These are phyloP conservation scores for Colletotrichum sublineola DNA, from an alignment of 2,329 filamentous ascomycete species.

Conservation along the genomic window DNA sequence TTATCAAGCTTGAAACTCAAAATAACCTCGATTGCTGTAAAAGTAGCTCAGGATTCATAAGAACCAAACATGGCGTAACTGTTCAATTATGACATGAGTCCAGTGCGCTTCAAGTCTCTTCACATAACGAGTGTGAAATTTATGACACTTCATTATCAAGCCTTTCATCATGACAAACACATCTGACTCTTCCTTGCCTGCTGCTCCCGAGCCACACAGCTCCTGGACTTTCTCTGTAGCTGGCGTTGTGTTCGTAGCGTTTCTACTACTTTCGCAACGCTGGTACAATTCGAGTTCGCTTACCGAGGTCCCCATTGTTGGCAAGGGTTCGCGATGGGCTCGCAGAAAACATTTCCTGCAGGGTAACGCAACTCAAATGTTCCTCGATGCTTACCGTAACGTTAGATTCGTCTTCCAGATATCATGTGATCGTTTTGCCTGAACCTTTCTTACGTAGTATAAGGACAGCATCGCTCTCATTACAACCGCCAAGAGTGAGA, in stretches of 20 bases:
- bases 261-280: not conserved
- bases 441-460: not conserved
- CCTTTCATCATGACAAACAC: not conserved
- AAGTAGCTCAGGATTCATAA: no score
- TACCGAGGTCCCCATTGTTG: not conserved
- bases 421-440: not conserved
- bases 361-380: constrained; percentile 17
- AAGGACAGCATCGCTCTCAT: not conserved
- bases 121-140: no score
- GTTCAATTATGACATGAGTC: no score
- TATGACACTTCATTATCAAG: not conserved
- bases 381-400: constrained; percentile 12
- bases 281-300: not conserved
- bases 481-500: not conserved
- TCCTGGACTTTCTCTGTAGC: not conserved
- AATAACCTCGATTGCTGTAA: no score
- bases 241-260: not conserved
- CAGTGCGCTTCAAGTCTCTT: no score
- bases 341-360: constrained; percentile 19
- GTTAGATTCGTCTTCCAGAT: not conserved
- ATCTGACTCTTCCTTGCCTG: not conserved
- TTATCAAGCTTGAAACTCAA: no score
- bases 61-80: no score
- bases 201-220: not conserved
- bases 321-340: constrained; percentile 15